These are phyloP conservation scores for Jackrogersella multiformis DNA, from an alignment of 495 filamentous ascomycete species.

Conservation along the genomic window DNA sequence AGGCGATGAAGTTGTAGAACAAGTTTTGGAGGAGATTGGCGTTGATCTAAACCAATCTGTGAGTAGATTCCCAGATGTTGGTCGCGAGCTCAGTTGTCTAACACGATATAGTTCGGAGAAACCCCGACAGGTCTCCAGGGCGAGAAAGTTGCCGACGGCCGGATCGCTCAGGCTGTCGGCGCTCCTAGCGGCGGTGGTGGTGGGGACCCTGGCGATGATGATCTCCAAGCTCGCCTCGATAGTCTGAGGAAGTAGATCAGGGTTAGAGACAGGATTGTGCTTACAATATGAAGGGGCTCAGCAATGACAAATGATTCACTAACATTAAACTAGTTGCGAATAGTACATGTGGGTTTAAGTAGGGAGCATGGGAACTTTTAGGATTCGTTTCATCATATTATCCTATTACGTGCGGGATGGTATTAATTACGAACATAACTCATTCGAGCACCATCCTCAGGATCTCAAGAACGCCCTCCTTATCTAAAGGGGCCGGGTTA, in stretches of 20 bases:
- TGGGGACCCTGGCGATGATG: conserved; percentile 72
- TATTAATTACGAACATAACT: conserved; percentile 19
- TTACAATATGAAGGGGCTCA: conserved; percentile 6
- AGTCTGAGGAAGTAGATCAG: conserved; percentile 69
- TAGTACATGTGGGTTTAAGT: conserved; percentile 22
- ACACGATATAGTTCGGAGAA: conserved; percentile 71
- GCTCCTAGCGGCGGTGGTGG: conserved; percentile 56
- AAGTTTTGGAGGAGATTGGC: conserved; percentile 95
- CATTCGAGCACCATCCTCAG: conserved; percentile 43
- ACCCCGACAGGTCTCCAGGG: conserved; percentile 76
- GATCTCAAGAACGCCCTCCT: conserved; percentile 37
- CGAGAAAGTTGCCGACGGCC: conserved; percentile 65
- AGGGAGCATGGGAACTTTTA: conserved; percentile 13
- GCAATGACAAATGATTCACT: not conserved
- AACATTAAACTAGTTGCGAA: conserved; percentile 5
- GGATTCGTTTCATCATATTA: conserved; percentile 13
- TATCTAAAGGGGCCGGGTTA: conserved; percentile 38
- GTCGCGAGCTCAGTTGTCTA: conserved; percentile 13
- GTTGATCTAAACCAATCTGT: conserved; percentile 90
- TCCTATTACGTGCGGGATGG: conserved; percentile 6
- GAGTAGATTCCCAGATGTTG: conserved; percentile 49
- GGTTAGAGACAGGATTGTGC: conserved; percentile 7
- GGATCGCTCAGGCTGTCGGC: conserved; percentile 80
- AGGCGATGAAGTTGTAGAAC: conserved; percentile 94
- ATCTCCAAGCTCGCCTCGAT: conserved; percentile 84